phyloP scores from a whole-genome alignment of 108 stramenopile species.

The Cyclotella kingstonii region DNA sequence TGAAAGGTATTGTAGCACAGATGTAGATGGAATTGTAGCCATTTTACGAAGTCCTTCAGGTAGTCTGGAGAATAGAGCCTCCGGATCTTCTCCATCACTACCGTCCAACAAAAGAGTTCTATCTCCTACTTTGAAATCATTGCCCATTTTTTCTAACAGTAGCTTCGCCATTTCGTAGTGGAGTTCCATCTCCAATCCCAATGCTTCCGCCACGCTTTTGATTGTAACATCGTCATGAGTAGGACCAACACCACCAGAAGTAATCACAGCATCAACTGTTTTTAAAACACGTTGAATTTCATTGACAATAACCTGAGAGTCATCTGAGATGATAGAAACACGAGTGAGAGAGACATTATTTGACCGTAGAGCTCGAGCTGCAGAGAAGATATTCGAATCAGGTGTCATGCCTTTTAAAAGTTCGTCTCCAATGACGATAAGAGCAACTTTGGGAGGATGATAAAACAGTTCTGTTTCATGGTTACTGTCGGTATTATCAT shows the following conservation, averaged over 20 bases:
- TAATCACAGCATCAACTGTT: conserved; percentile 87
- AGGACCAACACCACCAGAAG: conserved; percentile 95
- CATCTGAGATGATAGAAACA: conserved; percentile 87
- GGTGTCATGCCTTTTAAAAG: conserved; percentile 89
- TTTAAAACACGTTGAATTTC: conserved; percentile 69
- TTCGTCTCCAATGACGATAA: conserved; percentile 93
- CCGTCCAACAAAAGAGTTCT: no score
- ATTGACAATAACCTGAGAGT: conserved; percentile 69
- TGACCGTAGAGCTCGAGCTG: conserved; percentile 77
- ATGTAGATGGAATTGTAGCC: conserved; percentile 72
- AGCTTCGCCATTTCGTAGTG: conserved; percentile 89
- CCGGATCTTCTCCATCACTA: conserved; percentile 18
- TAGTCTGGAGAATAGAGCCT: conserved; percentile 37
- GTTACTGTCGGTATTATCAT: conserved; percentile 8
- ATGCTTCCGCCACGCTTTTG: conserved; percentile 82
- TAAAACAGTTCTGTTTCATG: not conserved
- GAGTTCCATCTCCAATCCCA: conserved; percentile 62
- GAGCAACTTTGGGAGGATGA: conserved; percentile 52
- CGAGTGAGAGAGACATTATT: conserved; percentile 71
- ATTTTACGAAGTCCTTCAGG: conserved; percentile 83
- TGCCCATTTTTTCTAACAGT: conserved; percentile 49
- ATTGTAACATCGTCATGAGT: conserved; percentile 98
- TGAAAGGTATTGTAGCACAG: conserved; percentile 67
- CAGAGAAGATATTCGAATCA: conserved; percentile 86
- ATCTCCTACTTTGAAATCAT: no score